A percentile compares a stretch with the other conserved stretches of the same genome.
Conservation (phyloP, 441 rosid genomes). For the Caryocar brasiliense region DNA sequence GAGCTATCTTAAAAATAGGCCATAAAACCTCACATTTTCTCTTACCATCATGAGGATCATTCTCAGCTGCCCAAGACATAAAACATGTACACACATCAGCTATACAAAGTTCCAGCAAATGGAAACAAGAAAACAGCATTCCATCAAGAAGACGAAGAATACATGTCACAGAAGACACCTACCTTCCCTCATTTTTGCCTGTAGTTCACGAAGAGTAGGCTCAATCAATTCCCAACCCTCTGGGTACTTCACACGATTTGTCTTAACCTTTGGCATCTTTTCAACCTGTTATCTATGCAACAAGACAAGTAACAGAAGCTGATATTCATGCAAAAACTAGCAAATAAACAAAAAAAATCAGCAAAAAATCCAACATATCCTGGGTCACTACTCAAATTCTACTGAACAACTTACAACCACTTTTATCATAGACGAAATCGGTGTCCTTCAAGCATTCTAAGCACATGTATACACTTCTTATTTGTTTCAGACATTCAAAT, state of each 20-base stretch:
- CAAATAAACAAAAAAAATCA: no score
- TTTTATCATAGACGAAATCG: no score
- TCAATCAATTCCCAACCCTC: slow-evolving; percentile 84
- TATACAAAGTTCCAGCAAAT: neutral
- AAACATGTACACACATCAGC: neutral
- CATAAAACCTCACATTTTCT: slow-evolving; percentile 68
- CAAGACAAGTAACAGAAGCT: no score
- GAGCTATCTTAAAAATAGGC: slow-evolving; percentile 71
- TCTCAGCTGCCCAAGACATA: slow-evolving; percentile 42
- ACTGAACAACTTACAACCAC: no score
- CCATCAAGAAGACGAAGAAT: neutral
- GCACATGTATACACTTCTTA: no score
- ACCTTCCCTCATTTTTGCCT: slow-evolving; percentile 84
- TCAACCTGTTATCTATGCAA: slow-evolving; percentile 13
- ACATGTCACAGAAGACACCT: neutral
- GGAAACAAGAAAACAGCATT: neutral
- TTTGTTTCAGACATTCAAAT: no score
- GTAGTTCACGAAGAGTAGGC: slow-evolving; percentile 62
- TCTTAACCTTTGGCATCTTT: slow-evolving; percentile 69
- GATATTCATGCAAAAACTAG: no score
- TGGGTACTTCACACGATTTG: slow-evolving; percentile 57
- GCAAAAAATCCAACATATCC: no score
- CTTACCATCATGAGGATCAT: slow-evolving; percentile 64
- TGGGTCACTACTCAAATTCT: no score
- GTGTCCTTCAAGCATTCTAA: no score